phyloP scores from a whole-genome alignment of 768 basidiomycete species.

The Lentinula sp. region DNA sequence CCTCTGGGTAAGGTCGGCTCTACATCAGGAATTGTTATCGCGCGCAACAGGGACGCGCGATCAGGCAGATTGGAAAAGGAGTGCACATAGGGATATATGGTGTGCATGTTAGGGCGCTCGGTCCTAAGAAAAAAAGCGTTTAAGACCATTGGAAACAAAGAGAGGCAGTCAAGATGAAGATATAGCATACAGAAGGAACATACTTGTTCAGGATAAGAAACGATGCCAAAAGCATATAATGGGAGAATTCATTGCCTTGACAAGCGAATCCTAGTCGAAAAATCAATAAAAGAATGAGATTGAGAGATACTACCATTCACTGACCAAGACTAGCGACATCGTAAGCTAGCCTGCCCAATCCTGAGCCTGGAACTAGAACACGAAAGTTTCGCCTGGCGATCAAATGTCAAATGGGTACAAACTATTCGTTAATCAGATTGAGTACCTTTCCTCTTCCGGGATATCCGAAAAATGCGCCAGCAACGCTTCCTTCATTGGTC shows the following conservation, averaged over 20 bases:
- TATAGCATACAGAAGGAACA: conserved; percentile 9
- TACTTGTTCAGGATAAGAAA: conserved; percentile 86
- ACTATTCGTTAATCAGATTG: neutral
- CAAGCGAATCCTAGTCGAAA: conserved; percentile 69
- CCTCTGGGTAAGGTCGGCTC: conserved; percentile 61
- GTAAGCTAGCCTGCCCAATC: conserved; percentile 82
- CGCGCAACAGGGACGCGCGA: conserved; percentile 53
- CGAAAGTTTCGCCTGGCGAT: conserved; percentile 42
- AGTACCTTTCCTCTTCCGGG: conserved; percentile 48
- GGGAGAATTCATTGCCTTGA: conserved; percentile 94
- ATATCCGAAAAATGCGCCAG: conserved; percentile 55
- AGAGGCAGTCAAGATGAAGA: too few relatives aligned
- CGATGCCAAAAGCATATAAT: conserved; percentile 90
- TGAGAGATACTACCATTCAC: neutral
- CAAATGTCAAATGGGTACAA: neutral
- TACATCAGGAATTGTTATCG: conserved; percentile 78
- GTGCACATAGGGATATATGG: conserved; percentile 86
- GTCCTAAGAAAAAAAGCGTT: conserved; percentile 37
- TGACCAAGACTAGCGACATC: conserved; percentile 77
- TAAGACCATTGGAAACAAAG: too few relatives aligned
- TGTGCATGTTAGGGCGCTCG: conserved; percentile 57
- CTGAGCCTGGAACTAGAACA: conserved; percentile 88
- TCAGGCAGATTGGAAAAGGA: conserved; percentile 80
- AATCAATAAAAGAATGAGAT: neutral
- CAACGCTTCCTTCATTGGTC: conserved; percentile 75